These are phyloP conservation scores for Toxicodendron radicans DNA, from an alignment of 345 rosid species.

Conservation along the genomic window DNA sequence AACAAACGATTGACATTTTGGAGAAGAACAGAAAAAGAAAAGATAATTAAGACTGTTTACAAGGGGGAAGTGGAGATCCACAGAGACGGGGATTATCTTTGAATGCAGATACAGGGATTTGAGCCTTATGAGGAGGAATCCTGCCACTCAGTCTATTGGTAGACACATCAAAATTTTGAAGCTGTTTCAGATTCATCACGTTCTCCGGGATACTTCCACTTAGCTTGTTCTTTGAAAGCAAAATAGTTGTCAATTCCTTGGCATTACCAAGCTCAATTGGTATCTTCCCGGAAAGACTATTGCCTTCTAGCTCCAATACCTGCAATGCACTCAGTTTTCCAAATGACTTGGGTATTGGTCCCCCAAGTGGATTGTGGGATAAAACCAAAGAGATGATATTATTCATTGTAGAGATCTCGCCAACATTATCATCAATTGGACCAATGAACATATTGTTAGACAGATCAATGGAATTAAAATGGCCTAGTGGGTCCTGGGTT, in stretches of 20 bases:
- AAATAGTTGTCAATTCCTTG: conserved; percentile 33
- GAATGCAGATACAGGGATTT: conserved; percentile 46
- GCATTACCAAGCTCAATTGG: conserved; percentile 47
- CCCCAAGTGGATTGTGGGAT: conserved; percentile 43
- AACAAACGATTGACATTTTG: no score
- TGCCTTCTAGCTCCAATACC: conserved; percentile 34
- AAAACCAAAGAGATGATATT: conserved; percentile 42
- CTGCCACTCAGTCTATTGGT: conserved; percentile 38
- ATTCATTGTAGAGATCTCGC: conserved; percentile 38
- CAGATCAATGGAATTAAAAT: conserved; percentile 49
- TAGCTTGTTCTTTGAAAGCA: conserved; percentile 48
- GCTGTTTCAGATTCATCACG: conserved; percentile 37
- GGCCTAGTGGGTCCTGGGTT: conserved; percentile 45
- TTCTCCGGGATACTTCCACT: conserved; percentile 40
- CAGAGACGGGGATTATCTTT: conserved; percentile 46
- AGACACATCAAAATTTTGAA: conserved; percentile 48
- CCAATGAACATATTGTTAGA: conserved; percentile 45
- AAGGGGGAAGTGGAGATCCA: conserved; percentile 56
- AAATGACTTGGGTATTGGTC: conserved; percentile 45
- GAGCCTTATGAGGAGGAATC: conserved; percentile 44
- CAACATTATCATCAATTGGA: conserved; percentile 37
- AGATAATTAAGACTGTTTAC: conserved; percentile 23
- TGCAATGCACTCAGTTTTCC: conserved; percentile 39
- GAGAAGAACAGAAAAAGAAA: neutral
- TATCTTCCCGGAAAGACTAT: conserved; percentile 41